These are phyloP conservation scores for Phytopythium kandeliae DNA, from an alignment of 352 stramenopile genomes.

Conservation along the genomic window DNA sequence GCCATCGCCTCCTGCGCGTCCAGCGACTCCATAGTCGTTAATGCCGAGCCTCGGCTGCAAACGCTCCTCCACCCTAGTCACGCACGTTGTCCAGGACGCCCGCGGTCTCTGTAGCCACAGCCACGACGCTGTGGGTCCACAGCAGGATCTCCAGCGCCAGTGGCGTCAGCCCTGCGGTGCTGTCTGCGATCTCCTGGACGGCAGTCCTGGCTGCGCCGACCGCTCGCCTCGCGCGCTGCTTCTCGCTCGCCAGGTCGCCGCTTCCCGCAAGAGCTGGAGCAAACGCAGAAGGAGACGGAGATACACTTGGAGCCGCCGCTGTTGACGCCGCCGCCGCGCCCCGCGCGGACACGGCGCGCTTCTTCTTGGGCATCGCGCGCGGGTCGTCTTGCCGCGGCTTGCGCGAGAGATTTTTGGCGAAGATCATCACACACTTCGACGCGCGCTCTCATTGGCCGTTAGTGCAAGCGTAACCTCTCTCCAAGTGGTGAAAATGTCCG, in stretches of 20 bases:
- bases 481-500: background rate
- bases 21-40: background rate
- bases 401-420: too few species aligned
- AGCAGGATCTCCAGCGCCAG: background rate
- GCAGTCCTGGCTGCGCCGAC: background rate
- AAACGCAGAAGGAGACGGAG: background rate
- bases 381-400: too few species aligned
- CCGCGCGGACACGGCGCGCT: slow-evolving; percentile 6
- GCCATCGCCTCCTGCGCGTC: background rate
- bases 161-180: background rate
- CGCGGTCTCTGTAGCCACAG: background rate
- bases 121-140: background rate
- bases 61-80: too few species aligned
- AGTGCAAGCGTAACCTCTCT: background rate
- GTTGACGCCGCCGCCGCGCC: background rate
- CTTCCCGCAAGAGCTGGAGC: background rate
- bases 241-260: background rate
- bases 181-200: background rate
- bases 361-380: slow-evolving; percentile 49
- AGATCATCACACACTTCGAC: background rate
- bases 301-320: background rate
- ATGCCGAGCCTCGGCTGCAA: too few species aligned
- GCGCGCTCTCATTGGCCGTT: background rate
- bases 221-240: background rate
- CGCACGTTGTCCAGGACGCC: background rate